Base-by-base conservation (phyloP, 495 filamentous ascomycete genomes). In the Lichina pygmaea region DNA sequence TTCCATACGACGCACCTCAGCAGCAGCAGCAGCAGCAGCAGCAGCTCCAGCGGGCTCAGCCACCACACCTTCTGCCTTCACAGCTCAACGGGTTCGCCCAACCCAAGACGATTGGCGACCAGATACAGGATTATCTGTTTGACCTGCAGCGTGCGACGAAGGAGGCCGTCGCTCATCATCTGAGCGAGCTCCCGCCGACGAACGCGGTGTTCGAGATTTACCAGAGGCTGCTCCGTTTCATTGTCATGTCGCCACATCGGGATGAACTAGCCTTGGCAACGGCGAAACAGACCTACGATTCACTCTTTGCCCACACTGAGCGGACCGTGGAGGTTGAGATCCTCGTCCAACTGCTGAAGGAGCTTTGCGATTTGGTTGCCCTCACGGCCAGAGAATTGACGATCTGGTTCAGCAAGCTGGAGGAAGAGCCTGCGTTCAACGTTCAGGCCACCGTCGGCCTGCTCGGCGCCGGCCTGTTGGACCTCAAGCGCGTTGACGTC, bases 401-500 rank as follows among this genome's bases (percentile, higher is more conserved):
- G 34, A 72, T 78, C 36, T 74, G 72, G 61, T 66, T 85, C 33
- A 74, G 78, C 31, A 66, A 64, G 43, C 64, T 78, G 48, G 69
- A 80, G 30, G 78, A 82, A 33, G 71, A 84, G 48, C 70, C 74
- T 48, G 69, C 92, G 55, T 73, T 93, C 50, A 81, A 81, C 51
- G 68, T 82, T 7, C 68, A 74, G 9, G 73, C 92, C 17, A 85
- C 81, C 12, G 64, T 77, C 30, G 72, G 78, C 39, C 62, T 94
- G 33, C 71, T 93, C 34, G 75, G 83, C 41, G 66, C 68, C 44
- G 66, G 66, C 13, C 65, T 93, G 24, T 57, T 95, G 33, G 82
- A 92, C 50, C 70, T 85, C 50, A 71, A 75, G 46, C 77, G 75
- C 38, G 72, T 95, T 24, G 91, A 99, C 51, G 65, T 68, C 41